Percentiles rank a stretch among this genome's conserved stretches.
Evolutionary conservation across 495 filamentous ascomycete genomes (phyloP).

Genomic region (Letharia lupina): DNA sequence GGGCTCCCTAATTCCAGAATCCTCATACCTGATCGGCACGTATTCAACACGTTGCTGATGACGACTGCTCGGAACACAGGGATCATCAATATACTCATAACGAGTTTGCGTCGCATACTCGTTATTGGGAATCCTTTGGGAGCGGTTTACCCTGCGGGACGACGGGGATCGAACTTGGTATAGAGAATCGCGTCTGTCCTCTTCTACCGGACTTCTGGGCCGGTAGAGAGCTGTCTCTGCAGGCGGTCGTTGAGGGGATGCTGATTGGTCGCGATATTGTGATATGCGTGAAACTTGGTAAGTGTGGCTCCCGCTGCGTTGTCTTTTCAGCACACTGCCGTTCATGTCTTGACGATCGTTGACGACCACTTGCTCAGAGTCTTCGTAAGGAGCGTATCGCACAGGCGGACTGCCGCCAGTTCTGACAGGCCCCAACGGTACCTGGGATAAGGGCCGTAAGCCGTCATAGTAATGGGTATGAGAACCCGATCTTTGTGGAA

Average conservation of each 20-base stretch:
- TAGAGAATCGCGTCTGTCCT: constrained; percentile 13
- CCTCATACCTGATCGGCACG: constrained; percentile 18
- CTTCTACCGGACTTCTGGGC: constrained; percentile 21
- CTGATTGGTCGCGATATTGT: constrained; percentile 15
- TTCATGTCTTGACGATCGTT: constrained; percentile 12
- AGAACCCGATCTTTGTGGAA: constrained; percentile 1
- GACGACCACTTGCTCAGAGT: constrained; percentile 7
- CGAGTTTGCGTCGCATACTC: constrained; percentile 17
- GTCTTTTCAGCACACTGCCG: constrained; percentile 9
- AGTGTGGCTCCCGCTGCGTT: constrained; percentile 7
- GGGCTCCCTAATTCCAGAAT: constrained; percentile 11
- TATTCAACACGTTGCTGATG: constrained; percentile 22
- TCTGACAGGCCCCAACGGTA: constrained; percentile 4
- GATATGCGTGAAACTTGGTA: constrained; percentile 8
- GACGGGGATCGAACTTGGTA: constrained; percentile 21
- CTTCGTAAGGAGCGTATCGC: constrained; percentile 14
- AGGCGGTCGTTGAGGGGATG: constrained; percentile 21
- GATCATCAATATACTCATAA: constrained; percentile 23
- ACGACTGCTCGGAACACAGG: constrained; percentile 11
- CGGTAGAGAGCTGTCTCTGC: constrained; percentile 22
- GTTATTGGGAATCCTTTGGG: constrained; percentile 16
- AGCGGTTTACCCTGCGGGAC: constrained; percentile 11
- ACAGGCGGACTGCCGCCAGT: constrained; percentile 4
- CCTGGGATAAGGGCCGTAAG: constrained; percentile 1
- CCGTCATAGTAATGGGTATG: constrained; percentile 1